Evolutionary conservation across 202 grass and related monocot genomes (phyloP), one percentile per base, ranked within the genome.

Genomic region (Saccharum hybrid): DNA sequence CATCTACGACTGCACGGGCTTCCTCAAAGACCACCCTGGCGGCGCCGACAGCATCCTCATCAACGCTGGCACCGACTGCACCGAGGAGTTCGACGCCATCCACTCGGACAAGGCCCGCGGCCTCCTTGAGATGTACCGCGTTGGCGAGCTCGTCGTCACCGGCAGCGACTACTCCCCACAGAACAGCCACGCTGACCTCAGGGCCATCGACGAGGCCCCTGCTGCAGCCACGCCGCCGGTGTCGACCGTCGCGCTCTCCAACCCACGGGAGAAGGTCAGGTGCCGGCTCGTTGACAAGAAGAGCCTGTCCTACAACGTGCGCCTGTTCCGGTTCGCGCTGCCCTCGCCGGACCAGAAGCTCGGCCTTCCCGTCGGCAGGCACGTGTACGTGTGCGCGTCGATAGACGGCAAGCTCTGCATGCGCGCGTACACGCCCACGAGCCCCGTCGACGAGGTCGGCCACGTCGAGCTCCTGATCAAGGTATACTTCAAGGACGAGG

Each of bases 21-120:
- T 98, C 81, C 62, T 98, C 64, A 94, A 94, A 98, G 96, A 94
- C 40, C 96, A 98, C 84, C 96, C 93, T 0, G 96, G 96, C 4
- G 93, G 96, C 82, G 81, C 91, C 56, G 93, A 98, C 84, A 98
- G 96, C 74, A 96, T 98, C 80, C 90, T 98, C 78, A 94, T 98
- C 91, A 96, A 96, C 45, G 93, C 96, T 11, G 96, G 96, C 74
- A 21, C 66, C 1, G 96, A 98, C 78, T 98, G 96, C 91, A 94
- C 96, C 1, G 93, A 98, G 86, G 96, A 98, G 81, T 98, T 98
- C 81, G 96, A 96, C 72, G 87, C 93, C 56, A 98, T 98, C 81
- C 96, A 98, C 72, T 94, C 91, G 16, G 91, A 94, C 89, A 98
- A 92, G 80, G 93, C 93, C 0, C 93, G 93, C 4, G 93, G 96